Percentiles rank a stretch among this genome's conserved stretches.
These are phyloP conservation scores for Sonneratia alba DNA, from an alignment of 345 rosid species.

Conservation along the genomic window DNA sequence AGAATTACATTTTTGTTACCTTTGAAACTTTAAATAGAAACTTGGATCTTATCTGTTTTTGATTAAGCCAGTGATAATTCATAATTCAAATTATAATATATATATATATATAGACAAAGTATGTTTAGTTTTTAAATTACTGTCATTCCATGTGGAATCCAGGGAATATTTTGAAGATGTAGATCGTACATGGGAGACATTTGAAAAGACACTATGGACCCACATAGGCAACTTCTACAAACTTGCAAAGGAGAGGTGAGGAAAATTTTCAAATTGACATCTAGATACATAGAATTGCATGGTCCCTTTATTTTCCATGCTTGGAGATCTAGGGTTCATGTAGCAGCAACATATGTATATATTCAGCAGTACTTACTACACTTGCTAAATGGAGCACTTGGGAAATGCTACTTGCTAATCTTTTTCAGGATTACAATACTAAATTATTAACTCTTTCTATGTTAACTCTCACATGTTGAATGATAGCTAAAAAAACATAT, in stretches of 20 bases:
- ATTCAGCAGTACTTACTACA: neutral
- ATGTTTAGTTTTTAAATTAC: too few species aligned
- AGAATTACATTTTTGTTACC: neutral
- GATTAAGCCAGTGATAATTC: neutral
- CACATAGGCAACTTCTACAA: conserved; percentile 70
- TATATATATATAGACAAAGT: too few species aligned
- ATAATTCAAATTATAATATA: neutral
- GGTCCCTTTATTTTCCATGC: neutral
- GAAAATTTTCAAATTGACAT: neutral
- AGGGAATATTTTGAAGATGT: conserved; percentile 99
- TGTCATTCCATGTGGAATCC: conserved; percentile 7
- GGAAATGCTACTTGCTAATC: neutral
- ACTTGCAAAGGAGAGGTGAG: conserved; percentile 93
- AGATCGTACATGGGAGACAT: conserved; percentile 93
- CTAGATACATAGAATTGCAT: neutral
- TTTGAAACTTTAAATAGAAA: neutral
- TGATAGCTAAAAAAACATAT: neutral
- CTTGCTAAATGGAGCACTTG: neutral
- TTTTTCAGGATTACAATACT: neutral
- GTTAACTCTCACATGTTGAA: neutral
- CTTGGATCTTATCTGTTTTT: neutral
- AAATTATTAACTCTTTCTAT: neutral
- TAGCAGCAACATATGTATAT: neutral
- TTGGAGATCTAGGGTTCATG: neutral
- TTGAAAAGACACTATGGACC: conserved; percentile 93